A percentile compares a stretch with the other conserved stretches of the same genome.
Conservation (phyloP, 2,329 filamentous ascomycete species). For the Diaporthe vexans region DNA sequence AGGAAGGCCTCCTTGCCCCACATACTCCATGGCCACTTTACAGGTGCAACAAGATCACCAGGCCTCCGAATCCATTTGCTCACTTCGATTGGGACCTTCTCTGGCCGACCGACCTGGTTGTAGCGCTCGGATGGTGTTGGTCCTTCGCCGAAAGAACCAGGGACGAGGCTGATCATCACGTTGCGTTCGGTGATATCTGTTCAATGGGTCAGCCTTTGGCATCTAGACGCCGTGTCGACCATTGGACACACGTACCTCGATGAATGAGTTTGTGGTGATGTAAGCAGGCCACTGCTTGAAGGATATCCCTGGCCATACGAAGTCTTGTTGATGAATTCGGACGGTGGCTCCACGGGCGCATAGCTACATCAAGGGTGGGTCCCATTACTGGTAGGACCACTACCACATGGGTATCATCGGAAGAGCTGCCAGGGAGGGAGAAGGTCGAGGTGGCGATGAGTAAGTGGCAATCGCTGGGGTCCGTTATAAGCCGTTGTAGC, state of each 20-base stretch:
- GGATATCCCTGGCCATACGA: conserved; percentile 5
- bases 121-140: conserved; percentile 12
- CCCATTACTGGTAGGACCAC: conserved; percentile 18
- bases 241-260: background rate
- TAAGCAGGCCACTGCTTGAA: background rate
- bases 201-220: background rate
- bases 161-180: background rate
- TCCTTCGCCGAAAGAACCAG: conserved; percentile 7
- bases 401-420: conserved; percentile 10
- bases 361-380: background rate
- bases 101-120: conserved; percentile 10
- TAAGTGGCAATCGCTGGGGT: conserved; percentile 3
- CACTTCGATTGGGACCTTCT: background rate
- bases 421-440: conserved; percentile 5
- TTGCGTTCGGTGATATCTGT: background rate
- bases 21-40: conserved; percentile 13
- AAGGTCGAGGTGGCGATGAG: background rate
- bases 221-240: background rate
- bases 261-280: background rate
- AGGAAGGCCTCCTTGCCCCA: background rate
- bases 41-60: background rate
- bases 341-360: background rate
- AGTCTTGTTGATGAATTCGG: background rate
- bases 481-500: background rate
- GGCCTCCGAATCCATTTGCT: background rate